Base-by-base conservation (phyloP, 192 early-diverging fungal species). In the Linnemannia exigua region DNA sequence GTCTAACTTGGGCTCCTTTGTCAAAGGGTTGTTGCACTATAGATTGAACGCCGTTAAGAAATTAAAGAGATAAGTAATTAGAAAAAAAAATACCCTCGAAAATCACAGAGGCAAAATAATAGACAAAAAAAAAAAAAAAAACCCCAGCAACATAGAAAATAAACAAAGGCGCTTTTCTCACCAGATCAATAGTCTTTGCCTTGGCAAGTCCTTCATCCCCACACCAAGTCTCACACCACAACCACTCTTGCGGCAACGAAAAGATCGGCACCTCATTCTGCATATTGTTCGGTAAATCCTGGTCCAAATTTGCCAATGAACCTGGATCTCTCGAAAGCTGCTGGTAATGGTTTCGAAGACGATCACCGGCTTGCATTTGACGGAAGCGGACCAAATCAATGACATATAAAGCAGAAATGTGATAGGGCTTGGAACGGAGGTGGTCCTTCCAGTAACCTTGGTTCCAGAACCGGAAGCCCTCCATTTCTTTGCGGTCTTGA, bases 201-300 rank as follows among this genome's bases (percentile, higher is more conserved):
- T 72, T 93, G n/a, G 91, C 91, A 61, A 99, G 81, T 5, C 91
- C 92, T 69, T 91, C 93, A 81, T 99, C 96, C 38, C 94, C 93
- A 87, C 98, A 99, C 98, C 98, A 99, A 11, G 98, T 99, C 88
- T 99, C 97, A 81, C 98, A 99, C 98, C 98, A 99, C 67, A 99
- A 89, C 98, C 98, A 99, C 71, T 98, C 97, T 83, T 98, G 97
- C 3, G 97, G 97, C 84, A 99, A 86, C 5, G 96, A 97, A 75
- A 93, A 93, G 51, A 99, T 98, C 3, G 97, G 97, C 33, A 99
- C 95, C 31, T 94, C 81, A 79, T 96, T 94, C 75, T 96, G 94
- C 96, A 99, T 97, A 72, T 98, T 97, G 88, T 99, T 99, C 12
- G 97, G 98, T 77, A 99, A 87, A 91, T 99, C 98, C 85, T 99